phyloP scores from a whole-genome alignment of 140 eudicot species.

The Erigeron philadelphicus region DNA sequence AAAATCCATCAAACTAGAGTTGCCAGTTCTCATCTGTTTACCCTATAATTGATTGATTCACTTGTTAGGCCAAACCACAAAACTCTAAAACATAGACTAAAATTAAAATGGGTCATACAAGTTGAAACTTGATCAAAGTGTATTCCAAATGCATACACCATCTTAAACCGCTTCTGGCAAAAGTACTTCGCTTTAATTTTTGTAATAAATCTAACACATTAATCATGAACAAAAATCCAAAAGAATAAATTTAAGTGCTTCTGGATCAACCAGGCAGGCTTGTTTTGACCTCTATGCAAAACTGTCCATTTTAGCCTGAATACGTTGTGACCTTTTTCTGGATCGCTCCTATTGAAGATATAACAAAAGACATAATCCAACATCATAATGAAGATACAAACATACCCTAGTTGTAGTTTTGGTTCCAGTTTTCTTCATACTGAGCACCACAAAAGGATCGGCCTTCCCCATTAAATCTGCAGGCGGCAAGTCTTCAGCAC shows the following conservation, averaged over 20 bases:
- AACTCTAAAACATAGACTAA: background rate
- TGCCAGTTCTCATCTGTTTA: background rate
- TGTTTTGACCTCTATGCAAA: background rate
- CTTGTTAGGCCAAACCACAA: background rate
- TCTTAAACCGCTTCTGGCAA: background rate
- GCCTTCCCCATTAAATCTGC: conserved; percentile 89
- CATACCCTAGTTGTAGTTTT: conserved; percentile 75
- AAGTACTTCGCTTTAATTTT: background rate
- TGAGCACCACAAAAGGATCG: conserved; percentile 73
- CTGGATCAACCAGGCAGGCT: conserved; percentile 5
- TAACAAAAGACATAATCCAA: background rate
- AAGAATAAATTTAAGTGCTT: background rate
- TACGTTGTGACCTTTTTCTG: background rate
- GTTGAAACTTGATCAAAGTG: background rate
- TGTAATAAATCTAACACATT: background rate
- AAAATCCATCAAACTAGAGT: background rate
- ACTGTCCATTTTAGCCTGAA: background rate
- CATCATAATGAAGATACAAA: conserved; percentile 10
- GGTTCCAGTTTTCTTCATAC: conserved; percentile 68
- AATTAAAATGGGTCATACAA: background rate
- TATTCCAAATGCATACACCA: background rate
- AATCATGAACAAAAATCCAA: background rate
- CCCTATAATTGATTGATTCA: background rate
- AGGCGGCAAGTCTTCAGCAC: conserved; percentile 84
- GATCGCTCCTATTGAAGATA: background rate